Base-by-base conservation (phyloP, 495 filamentous ascomycete species). In the Cercophora scortea region DNA sequence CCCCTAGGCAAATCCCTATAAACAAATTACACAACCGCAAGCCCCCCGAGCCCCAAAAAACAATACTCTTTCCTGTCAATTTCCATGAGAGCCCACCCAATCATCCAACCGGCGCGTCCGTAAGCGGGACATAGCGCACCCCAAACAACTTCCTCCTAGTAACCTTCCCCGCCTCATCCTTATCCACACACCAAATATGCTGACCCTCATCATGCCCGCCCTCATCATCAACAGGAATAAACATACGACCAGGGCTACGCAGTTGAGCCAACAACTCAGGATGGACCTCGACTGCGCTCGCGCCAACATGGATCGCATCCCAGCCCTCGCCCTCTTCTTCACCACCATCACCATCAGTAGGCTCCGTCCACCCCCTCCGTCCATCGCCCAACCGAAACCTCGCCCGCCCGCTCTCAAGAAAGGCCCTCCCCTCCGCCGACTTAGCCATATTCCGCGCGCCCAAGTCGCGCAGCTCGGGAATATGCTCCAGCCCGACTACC, bases 301-400 rank as follows among this genome's bases (percentile, higher is more conserved):
- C 93, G 0, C 93, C 93, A 9, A 99, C 93, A 66, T 97, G 93
- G 51, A 99, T 96, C 8, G 89, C 93, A 77, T 98, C 91, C 76
- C 81, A 84, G 16, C 68, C 67, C 32, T 77, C 45, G 7, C 35
- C 52, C 34, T 58, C 56, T 42, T 65, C 66, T 8, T 64, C 61
- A 18, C 50, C 55, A 44, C 64, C 65, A 8, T 64, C 61, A 16
- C 49, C 64, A 59, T 51, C 74, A 63, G 67, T 64, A 52, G 45
- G 25, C 55, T 74, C 73, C 0, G 55, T 45, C 79, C 84, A 94
- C 7, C 93, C 93, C 57, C 81, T 73, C 12, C 93, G 71, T 6
- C 93, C 93, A 71, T 98, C 93, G 0, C 79, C 89, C 0, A 84
- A 79, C 2, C 95, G 72, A 57, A 96, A 95, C 53, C 77, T 68